Evolutionary conservation across 805 yeast genomes (phyloP).

Genomic region (Danielia oregonensis): DNA sequence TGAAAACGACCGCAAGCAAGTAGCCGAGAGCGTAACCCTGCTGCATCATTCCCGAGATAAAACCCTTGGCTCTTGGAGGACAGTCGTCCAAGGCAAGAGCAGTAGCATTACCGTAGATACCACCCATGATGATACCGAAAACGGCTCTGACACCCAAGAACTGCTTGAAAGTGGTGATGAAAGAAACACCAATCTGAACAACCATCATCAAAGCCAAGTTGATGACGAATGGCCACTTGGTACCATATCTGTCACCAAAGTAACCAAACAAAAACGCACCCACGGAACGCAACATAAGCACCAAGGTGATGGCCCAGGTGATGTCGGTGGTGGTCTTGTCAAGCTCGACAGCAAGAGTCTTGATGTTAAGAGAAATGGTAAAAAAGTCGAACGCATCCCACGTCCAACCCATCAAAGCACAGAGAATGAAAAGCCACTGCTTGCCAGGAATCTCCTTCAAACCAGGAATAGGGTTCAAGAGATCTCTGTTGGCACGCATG

Average conservation of each 20-base stretch:
- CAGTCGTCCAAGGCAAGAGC: constrained; percentile 10
- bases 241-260: constrained; percentile 10
- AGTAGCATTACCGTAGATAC: constrained; percentile 12
- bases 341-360: constrained; percentile 3
- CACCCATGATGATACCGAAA: constrained; percentile 13
- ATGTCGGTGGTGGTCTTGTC: constrained; percentile 6
- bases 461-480: constrained; percentile 14
- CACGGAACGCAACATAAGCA: constrained; percentile 11
- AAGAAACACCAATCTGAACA: constrained; percentile 8
- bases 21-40: constrained; percentile 12
- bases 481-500: constrained; percentile 18
- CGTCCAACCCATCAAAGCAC: constrained; percentile 11
- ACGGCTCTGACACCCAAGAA: constrained; percentile 10
- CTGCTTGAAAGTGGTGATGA: constrained; percentile 7
- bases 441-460: constrained; percentile 8
- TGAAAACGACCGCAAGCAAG: constrained; percentile 9
- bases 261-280: constrained; percentile 10
- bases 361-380: constrained; percentile 8
- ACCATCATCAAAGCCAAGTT: constrained; percentile 7
- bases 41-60: constrained; percentile 9
- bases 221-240: constrained; percentile 10
- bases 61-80: constrained; percentile 11
- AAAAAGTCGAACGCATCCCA: constrained; percentile 12
- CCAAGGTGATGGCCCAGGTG: constrained; percentile 12
- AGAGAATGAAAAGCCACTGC: constrained; percentile 8